Percentiles rank a stretch among this genome's conserved stretches.
These are phyloP conservation scores for Solanum habrochaites DNA, from an alignment of 257 asterid genomes.

Conservation along the genomic window DNA sequence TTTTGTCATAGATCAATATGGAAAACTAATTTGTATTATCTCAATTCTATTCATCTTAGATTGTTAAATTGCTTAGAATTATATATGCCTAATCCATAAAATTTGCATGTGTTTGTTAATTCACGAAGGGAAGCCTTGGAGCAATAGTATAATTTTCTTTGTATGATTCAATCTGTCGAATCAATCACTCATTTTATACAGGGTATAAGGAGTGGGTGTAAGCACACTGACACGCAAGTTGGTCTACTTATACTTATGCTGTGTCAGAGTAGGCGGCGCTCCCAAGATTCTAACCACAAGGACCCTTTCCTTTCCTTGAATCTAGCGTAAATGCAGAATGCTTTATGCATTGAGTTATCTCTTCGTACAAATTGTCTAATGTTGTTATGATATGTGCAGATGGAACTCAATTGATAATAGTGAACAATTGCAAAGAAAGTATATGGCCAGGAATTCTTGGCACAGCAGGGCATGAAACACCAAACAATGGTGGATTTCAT, in stretches of 20 bases:
- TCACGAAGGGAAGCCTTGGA: background rate
- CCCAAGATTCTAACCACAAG: no score
- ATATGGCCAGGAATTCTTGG: slow-evolving; percentile 81
- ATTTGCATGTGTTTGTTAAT: background rate
- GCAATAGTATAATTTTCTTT: background rate
- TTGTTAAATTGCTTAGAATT: background rate
- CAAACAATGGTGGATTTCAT: slow-evolving; percentile 48
- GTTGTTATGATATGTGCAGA: slow-evolving; percentile 23
- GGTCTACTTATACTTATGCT: background rate
- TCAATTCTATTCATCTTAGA: background rate
- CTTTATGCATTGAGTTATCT: background rate
- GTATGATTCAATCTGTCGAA: background rate
- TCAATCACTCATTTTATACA: background rate
- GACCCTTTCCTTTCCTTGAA: background rate
- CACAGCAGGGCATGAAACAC: slow-evolving; percentile 40
- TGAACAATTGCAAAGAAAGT: slow-evolving; percentile 56
- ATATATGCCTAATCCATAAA: background rate
- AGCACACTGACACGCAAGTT: background rate
- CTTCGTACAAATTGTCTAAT: background rate
- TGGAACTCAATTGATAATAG: slow-evolving; percentile 43
- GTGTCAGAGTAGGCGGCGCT: background rate
- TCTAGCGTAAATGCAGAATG: background rate
- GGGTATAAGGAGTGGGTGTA: background rate
- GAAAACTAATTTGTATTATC: background rate
- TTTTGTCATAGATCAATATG: background rate